Evolutionary conservation across 2,329 filamentous ascomycete species (phyloP).

Genomic region (Alternaria burnsii): DNA sequence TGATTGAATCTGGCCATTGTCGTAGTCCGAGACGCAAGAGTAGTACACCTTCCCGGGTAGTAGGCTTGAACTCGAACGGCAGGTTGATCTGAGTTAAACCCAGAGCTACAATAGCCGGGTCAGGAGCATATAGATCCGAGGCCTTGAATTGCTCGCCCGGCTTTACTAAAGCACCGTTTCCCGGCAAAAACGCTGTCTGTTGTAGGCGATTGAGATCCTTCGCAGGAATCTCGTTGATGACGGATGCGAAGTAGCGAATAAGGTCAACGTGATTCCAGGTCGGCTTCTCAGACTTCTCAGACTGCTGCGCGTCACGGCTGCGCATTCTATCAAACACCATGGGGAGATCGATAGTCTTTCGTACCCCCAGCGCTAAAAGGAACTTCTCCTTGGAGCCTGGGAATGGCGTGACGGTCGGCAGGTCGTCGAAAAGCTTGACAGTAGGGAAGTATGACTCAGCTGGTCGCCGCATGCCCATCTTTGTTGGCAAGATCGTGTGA

Average conservation of each 20-base stretch:
- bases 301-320: conserved; percentile 62
- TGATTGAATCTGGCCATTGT: conserved; percentile 72
- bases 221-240: conserved; percentile 84
- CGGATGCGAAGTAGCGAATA: conserved; percentile 91
- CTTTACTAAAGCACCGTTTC: conserved; percentile 55
- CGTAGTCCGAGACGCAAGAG: conserved; percentile 76
- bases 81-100: conserved; percentile 66
- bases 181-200: conserved; percentile 81
- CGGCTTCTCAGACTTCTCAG: conserved; percentile 53
- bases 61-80: conserved; percentile 73
- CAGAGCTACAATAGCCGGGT: conserved; percentile 41
- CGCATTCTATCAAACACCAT: conserved; percentile 91
- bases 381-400: conserved; percentile 90
- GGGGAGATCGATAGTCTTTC: conserved; percentile 93
- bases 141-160: conserved; percentile 47
- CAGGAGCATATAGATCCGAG: conserved; percentile 48
- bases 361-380: conserved; percentile 80
- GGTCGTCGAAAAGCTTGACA: conserved; percentile 94
- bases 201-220: conserved; percentile 82
- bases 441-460: conserved; percentile 88
- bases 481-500: conserved; percentile 85
- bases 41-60: conserved; percentile 73
- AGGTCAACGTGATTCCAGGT: conserved; percentile 94
- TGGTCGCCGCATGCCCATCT: conserved; percentile 85
- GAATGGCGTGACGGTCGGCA: conserved; percentile 79